Evolutionary conservation across 768 basidiomycete genomes (phyloP).

Genomic region (Lyophyllum atratum): DNA sequence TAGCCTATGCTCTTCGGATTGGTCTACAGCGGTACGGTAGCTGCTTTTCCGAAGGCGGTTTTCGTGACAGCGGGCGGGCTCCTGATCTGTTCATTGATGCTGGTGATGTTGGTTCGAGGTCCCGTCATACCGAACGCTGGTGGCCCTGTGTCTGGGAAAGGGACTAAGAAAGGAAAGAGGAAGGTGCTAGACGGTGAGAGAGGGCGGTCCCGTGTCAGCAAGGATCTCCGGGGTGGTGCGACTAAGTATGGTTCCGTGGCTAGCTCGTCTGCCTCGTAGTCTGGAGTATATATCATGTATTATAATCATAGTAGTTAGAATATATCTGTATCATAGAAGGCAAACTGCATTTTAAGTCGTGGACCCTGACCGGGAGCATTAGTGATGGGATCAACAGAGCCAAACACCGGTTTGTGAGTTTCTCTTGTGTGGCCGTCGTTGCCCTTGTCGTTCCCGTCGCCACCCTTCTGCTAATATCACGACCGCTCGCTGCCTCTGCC

Average conservation of each 20-base stretch:
- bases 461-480: not conserved
- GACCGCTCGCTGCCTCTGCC: conserved; percentile 19
- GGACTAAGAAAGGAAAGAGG: conserved; percentile 18
- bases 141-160: conserved; percentile 14
- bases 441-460: conserved; percentile 17
- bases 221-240: conserved; percentile 46
- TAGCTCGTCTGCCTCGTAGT: conserved; percentile 1
- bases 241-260: conserved; percentile 21
- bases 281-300: not conserved
- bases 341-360: not conserved
- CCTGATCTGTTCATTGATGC: conserved; percentile 37
- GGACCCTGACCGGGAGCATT: not conserved
- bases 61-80: conserved; percentile 60
- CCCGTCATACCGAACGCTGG: conserved; percentile 28
- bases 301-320: not conserved
- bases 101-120: conserved; percentile 41
- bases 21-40: conserved; percentile 71
- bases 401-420: conserved; percentile 24
- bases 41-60: conserved; percentile 67
- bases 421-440: conserved; percentile 16
- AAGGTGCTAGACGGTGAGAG: conserved; percentile 33
- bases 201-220: conserved; percentile 49
- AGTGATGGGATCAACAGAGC: conserved; percentile 16
- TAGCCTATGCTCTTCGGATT: conserved; percentile 74
- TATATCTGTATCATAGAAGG: conserved; percentile 1